Evolutionary conservation across 371 early-diverging fungal species (phyloP).

Genomic region (Rhizopus sp.): DNA sequence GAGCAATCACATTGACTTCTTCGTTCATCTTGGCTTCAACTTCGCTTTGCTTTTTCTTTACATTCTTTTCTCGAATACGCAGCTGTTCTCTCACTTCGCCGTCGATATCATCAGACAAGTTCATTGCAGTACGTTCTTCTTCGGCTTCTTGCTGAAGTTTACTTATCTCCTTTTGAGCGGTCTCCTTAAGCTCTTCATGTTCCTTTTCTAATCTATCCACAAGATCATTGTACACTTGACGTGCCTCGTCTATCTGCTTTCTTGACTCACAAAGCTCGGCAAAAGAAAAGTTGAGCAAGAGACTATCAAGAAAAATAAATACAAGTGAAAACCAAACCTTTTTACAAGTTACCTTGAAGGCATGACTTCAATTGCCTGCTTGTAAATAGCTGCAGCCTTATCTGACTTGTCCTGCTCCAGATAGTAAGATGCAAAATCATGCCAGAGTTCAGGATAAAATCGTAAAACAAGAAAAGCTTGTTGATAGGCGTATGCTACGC

Average conservation of each 20-base stretch:
- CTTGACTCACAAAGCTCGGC: constrained; percentile 85
- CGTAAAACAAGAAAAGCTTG: constrained; percentile 82
- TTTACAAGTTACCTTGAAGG: constrained; percentile 66
- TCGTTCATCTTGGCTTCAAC: constrained; percentile 63
- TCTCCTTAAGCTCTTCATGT: constrained; percentile 51
- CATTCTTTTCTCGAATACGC: constrained; percentile 63
- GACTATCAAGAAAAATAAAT: constrained; percentile 35
- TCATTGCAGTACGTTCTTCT: constrained; percentile 42
- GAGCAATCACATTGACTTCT: constrained; percentile 64
- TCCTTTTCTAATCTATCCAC: constrained; percentile 59
- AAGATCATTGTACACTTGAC: constrained; percentile 71
- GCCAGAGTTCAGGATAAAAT: constrained; percentile 91
- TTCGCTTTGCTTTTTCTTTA: constrained; percentile 65
- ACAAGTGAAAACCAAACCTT: background rate
- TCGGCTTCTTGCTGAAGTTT: constrained; percentile 50
- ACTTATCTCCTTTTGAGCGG: constrained; percentile 50
- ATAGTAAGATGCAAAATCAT: constrained; percentile 68
- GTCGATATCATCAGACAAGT: constrained; percentile 70
- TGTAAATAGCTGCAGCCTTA: constrained; percentile 75
- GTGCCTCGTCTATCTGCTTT: constrained; percentile 70
- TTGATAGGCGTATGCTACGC: constrained; percentile 86
- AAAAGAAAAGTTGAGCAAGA: constrained; percentile 82
- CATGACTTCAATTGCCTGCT: constrained; percentile 71
- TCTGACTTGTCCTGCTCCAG: constrained; percentile 66
- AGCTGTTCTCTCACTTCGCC: constrained; percentile 80